These are phyloP conservation scores for Pascua guehoae DNA, from an alignment of 1,284 basidiomycete genomes.

Conservation along the genomic window DNA sequence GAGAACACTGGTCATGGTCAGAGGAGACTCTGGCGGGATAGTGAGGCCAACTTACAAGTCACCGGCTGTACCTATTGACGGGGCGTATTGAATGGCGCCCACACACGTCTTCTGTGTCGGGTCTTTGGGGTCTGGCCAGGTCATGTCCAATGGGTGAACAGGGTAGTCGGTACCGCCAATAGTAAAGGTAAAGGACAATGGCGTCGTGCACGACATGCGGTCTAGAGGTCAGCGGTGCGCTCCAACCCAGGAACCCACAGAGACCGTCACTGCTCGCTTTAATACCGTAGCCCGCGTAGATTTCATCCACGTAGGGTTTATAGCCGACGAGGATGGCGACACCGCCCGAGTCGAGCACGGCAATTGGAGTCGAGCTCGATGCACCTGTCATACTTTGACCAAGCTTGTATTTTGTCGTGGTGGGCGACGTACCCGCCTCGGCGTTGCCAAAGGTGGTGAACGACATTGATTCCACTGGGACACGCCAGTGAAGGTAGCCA, in stretches of 20 bases:
- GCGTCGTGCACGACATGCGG: constrained; percentile 44
- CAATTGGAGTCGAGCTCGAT: constrained; percentile 30
- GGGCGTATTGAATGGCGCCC: constrained; percentile 43
- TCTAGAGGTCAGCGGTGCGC: constrained; percentile 21
- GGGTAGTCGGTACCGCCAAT: constrained; percentile 36
- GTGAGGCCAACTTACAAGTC: constrained; percentile 28
- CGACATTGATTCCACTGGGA: constrained; percentile 29
- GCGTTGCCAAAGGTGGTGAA: constrained; percentile 28
- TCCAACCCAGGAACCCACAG: constrained; percentile 25
- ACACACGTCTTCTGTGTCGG: constrained; percentile 36
- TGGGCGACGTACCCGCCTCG: constrained; percentile 24
- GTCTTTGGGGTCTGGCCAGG: constrained; percentile 37
- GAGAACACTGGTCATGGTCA: constrained; percentile 29
- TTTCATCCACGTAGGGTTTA: constrained; percentile 31
- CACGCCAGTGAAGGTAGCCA: constrained; percentile 43
- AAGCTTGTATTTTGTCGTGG: constrained; percentile 22
- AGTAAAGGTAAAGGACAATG: constrained; percentile 39
- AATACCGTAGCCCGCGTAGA: constrained; percentile 40
- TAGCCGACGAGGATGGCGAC: constrained; percentile 40
- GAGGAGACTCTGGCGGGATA: constrained; percentile 4
- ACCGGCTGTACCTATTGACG: constrained; percentile 28
- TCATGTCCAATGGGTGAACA: constrained; percentile 48
- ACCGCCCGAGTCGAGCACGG: constrained; percentile 47
- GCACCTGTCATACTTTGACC: constrained; percentile 30
- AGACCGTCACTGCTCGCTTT: constrained; percentile 32